Base-by-base conservation (phyloP, 306 rosid genomes). In the Castanea mollissima region DNA sequence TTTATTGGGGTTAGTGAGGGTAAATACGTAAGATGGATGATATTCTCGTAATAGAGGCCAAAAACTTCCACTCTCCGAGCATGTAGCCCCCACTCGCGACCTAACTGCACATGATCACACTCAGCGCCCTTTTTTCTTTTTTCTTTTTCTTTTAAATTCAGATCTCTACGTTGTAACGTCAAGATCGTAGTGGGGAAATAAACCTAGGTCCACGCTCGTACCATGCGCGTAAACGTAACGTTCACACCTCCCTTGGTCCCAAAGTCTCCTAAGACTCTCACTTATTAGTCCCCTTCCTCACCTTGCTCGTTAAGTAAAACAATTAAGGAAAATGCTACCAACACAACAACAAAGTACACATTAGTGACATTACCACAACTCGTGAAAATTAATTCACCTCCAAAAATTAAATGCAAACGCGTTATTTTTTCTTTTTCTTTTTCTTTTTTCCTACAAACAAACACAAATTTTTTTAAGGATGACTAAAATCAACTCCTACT, bases 171-270 rank as follows among this genome's bases (percentile, higher is more conserved):
- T 56, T 2, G 31, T 18, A 73, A 81, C 82, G 84, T 85, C 86
- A 82, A 34, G 44, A 35, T 23, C 49, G 86, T 86, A 80, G 63
- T 19, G 73, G 56, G 10, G 41, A 80, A 55, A 69, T 15, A 77
- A 55, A 51, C 67, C 15, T 0, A 73, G 84, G 21, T 82, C 88
- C 89, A 89, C 84, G 83, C 90, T 77, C 87, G 78, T 68, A 74
- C 55, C 0, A 6, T 6, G 91, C 91, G 89, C 97, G 98, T 93
- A 54, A 64, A 38, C 68, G 82, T 83, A 84, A 91, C 97, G 87
- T 77, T 82, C 69, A 65, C 86, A 81, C 87, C 84, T 82, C 87
- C 84, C 27, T 2, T 2, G 56, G 77, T 71, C 46, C 11, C 46
- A 35, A 35, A 35, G 41, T 35, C 41, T 6, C 12, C 41, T 35